Evolutionary conservation across 768 basidiomycete genomes (phyloP).

Genomic region (Rickenella mellea): DNA sequence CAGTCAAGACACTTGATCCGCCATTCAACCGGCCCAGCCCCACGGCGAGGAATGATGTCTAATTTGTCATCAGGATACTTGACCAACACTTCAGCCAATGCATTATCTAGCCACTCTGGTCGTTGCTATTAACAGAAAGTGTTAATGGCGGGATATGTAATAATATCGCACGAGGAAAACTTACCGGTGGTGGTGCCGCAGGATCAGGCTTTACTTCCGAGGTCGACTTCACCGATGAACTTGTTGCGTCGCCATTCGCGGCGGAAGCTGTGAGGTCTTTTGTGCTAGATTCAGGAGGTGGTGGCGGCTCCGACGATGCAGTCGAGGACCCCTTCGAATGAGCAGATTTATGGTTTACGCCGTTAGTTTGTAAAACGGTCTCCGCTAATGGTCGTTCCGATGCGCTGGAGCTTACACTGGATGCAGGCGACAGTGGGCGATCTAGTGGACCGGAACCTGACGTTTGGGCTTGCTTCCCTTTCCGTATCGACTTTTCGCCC

Average conservation of each 20-base stretch:
- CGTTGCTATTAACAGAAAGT: constrained; percentile 23
- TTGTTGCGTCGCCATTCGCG: not conserved
- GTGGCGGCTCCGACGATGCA: constrained; percentile 12
- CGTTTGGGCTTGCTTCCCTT: not conserved
- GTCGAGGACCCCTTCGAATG: constrained; percentile 13
- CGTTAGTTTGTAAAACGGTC: constrained; percentile 47
- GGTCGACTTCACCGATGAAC: not conserved
- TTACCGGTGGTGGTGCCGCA: no score
- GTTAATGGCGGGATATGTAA: no score
- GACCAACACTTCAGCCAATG: constrained; percentile 58
- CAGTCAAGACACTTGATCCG: constrained; percentile 86
- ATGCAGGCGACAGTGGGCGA: constrained; percentile 48
- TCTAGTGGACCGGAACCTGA: not conserved
- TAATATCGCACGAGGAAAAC: no score
- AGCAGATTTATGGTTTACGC: constrained; percentile 25
- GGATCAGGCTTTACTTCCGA: not conserved
- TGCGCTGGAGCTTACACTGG: constrained; percentile 55
- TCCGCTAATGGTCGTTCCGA: constrained; percentile 71
- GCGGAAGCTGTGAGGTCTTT: not conserved
- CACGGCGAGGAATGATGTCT: constrained; percentile 60
- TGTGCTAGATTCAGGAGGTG: constrained; percentile 6
- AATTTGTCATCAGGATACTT: constrained; percentile 80
- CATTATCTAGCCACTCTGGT: constrained; percentile 62
- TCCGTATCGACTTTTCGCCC: constrained; percentile 17
- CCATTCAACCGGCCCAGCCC: constrained; percentile 67